Conservation (phyloP, 768 basidiomycete species). For the Boletus edulis region DNA sequence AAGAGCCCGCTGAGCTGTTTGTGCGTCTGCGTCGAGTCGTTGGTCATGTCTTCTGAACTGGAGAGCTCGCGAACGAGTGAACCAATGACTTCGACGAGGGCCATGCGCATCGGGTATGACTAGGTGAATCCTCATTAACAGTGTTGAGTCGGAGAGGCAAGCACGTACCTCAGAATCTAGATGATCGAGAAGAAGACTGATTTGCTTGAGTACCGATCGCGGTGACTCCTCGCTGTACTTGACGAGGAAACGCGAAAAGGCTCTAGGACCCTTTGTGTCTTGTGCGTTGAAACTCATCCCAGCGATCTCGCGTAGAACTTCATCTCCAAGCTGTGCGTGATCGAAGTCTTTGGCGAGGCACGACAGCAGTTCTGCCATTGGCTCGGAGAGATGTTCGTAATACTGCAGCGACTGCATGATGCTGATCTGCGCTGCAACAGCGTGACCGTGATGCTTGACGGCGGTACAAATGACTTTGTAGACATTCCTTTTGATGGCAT, state of each 20-base stretch:
- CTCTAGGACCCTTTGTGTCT: conserved; percentile 84
- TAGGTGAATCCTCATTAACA: conserved; percentile 28
- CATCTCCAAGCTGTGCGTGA: conserved; percentile 85
- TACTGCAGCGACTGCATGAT: conserved; percentile 93
- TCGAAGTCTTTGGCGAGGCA: conserved; percentile 84
- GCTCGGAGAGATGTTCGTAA: conserved; percentile 91
- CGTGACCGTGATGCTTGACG: conserved; percentile 88
- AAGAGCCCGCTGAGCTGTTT: conserved; percentile 82
- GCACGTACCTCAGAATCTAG: conserved; percentile 85
- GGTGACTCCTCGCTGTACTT: conserved; percentile 79
- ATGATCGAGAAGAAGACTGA: conserved; percentile 79
- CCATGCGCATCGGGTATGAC: conserved; percentile 97
- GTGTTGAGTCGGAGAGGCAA: neutral
- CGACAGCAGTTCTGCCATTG: conserved; percentile 87
- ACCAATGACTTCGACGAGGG: conserved; percentile 88
- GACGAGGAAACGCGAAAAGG: conserved; percentile 82
- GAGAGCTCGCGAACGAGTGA: conserved; percentile 81
- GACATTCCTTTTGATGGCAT: conserved; percentile 66
- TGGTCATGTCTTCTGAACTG: conserved; percentile 44
- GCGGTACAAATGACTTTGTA: conserved; percentile 90
- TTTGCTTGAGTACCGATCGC: conserved; percentile 82
- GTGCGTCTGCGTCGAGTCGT: conserved; percentile 44
- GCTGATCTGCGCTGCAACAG: conserved; percentile 78
- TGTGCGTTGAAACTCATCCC: conserved; percentile 72
- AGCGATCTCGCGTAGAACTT: conserved; percentile 86